Percentiles rank a stretch among this genome's conserved stretches.
Evolutionary conservation across 2,329 filamentous ascomycete genomes (phyloP).

Genomic region (Colletotrichum sp.): DNA sequence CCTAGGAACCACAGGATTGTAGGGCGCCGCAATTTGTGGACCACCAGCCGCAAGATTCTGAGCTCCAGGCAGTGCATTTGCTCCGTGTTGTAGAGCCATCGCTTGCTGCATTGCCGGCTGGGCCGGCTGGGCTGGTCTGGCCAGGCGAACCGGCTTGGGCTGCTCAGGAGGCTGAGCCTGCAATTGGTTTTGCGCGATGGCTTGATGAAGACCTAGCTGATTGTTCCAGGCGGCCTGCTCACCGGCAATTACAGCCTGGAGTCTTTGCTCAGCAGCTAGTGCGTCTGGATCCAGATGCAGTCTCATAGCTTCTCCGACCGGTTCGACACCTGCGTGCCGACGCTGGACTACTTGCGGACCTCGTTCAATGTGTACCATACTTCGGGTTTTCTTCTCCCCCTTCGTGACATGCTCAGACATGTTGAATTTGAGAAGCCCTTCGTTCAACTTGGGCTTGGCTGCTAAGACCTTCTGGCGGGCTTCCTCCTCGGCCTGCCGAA

Average conservation of each 20-base stretch:
- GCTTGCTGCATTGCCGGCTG: not conserved
- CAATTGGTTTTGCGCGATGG: not conserved
- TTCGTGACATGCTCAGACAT: slow-evolving; percentile 51
- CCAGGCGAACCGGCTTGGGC: not conserved
- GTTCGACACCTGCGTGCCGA: not conserved
- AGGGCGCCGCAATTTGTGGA: not conserved
- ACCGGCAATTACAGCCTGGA: not conserved
- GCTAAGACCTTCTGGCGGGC: slow-evolving; percentile 59
- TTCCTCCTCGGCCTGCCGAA: slow-evolving; percentile 63
- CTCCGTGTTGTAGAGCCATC: not conserved
- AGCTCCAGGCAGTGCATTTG: not conserved
- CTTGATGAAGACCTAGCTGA: not conserved
- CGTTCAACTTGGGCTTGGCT: slow-evolving; percentile 65
- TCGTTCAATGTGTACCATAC: not conserved
- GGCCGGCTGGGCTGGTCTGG: not conserved
- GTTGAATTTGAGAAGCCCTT: slow-evolving; percentile 62
- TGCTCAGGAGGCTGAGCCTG: not conserved
- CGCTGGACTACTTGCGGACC: not conserved
- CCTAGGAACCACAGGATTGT: not conserved
- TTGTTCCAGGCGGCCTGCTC: not conserved
- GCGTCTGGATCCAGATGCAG: not conserved
- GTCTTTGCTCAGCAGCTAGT: no score
- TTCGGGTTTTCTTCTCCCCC: slow-evolving; percentile 34
- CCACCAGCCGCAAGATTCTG: not conserved
- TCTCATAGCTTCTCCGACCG: not conserved